phyloP scores from a whole-genome alignment of 257 asterid species.

The Plectranthus barbatus region DNA sequence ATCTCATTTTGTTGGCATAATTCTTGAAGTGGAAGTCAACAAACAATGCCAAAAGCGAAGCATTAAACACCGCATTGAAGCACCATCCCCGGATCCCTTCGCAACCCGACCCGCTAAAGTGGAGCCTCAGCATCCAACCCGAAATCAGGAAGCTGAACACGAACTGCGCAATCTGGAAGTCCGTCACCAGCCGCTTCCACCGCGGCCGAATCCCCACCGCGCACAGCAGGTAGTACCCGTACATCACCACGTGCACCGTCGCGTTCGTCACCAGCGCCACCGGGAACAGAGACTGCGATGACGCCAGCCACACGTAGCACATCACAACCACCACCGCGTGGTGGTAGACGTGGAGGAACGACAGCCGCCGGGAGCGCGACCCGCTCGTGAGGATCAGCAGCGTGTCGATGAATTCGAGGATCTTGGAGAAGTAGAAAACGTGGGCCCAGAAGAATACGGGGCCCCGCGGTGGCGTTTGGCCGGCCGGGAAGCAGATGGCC shows the following conservation, averaged over 20 bases:
- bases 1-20: slow-evolving; percentile 37
- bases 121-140: slow-evolving; percentile 62
- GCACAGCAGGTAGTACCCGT: slow-evolving; percentile 64
- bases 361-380: slow-evolving; percentile 46
- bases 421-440: slow-evolving; percentile 72
- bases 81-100: slow-evolving; percentile 85
- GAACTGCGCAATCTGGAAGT: slow-evolving; percentile 74
- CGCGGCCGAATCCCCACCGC: slow-evolving; percentile 61
- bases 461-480: slow-evolving; percentile 47
- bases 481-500: slow-evolving; percentile 74
- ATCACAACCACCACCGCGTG: slow-evolving; percentile 76
- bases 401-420: slow-evolving; percentile 79
- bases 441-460: slow-evolving; percentile 90
- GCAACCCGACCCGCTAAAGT: slow-evolving; percentile 69
- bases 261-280: slow-evolving; percentile 89
- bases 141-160: slow-evolving; percentile 65
- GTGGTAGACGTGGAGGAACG: slow-evolving; percentile 94
- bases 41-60: slow-evolving; percentile 62
- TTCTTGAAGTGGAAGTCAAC: slow-evolving; percentile 61
- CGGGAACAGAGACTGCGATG: slow-evolving; percentile 76
- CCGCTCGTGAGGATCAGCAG: slow-evolving; percentile 45
- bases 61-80: slow-evolving; percentile 81
- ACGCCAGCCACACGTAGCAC: slow-evolving; percentile 69
- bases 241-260: slow-evolving; percentile 85
- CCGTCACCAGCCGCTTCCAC: slow-evolving; percentile 86